Percentiles rank a stretch among this genome's conserved stretches.
Evolutionary conservation across 2,329 filamentous ascomycete genomes (phyloP).

Genomic region (Hypoxylon sp.): DNA sequence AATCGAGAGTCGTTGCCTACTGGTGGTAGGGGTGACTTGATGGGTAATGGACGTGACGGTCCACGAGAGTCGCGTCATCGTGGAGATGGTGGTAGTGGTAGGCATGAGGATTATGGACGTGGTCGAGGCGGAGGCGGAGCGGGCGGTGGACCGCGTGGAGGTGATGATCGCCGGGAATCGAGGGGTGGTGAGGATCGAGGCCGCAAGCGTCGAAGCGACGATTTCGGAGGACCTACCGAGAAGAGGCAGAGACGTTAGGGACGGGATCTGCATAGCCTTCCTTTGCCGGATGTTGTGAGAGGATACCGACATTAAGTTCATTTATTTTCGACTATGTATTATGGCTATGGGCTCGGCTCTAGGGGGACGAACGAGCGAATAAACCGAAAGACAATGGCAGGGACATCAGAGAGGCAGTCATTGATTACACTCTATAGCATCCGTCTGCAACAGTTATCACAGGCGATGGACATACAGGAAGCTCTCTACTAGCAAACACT

Average conservation of each 20-base stretch:
- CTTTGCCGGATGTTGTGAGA: slow-evolving; percentile 35
- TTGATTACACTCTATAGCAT: slow-evolving; percentile 40
- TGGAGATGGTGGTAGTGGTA: slow-evolving; percentile 51
- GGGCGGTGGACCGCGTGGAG: slow-evolving; percentile 56
- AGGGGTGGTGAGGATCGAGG: slow-evolving; percentile 58
- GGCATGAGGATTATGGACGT: slow-evolving; percentile 54
- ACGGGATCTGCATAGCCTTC: slow-evolving; percentile 31
- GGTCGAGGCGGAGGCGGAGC: slow-evolving; percentile 53
- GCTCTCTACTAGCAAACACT: slow-evolving; percentile 21
- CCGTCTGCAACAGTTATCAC: slow-evolving; percentile 29
- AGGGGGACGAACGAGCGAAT: slow-evolving; percentile 24
- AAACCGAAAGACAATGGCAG: slow-evolving; percentile 31
- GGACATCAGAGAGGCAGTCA: slow-evolving; percentile 30
- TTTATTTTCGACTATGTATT: slow-evolving; percentile 45
- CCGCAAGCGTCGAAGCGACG: slow-evolving; percentile 65
- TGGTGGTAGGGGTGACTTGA: slow-evolving; percentile 45
- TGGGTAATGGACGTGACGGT: slow-evolving; percentile 49
- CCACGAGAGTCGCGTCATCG: slow-evolving; percentile 54
- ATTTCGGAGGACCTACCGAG: slow-evolving; percentile 60
- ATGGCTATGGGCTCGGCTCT: slow-evolving; percentile 41
- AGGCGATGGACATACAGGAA: slow-evolving; percentile 10
- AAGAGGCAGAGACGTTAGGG: slow-evolving; percentile 67
- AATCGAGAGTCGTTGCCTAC: slow-evolving; percentile 45
- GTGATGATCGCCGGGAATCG: slow-evolving; percentile 55
- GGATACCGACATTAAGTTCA: slow-evolving; percentile 30